Conservation (phyloP, 257 asterid species). For the Lycium ferocissimum region DNA sequence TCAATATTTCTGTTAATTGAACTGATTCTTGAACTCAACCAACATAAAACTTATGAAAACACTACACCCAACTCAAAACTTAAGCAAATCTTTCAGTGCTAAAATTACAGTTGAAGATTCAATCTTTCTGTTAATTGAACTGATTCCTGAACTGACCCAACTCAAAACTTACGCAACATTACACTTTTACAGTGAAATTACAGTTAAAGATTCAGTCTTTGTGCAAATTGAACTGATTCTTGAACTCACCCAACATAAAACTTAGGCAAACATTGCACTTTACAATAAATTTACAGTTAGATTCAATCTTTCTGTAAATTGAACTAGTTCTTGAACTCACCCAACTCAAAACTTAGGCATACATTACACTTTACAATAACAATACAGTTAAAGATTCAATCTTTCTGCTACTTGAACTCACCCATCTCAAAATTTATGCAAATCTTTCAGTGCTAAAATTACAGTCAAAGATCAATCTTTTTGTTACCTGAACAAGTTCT, state of each 20-base stretch:
- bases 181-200: background rate
- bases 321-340: conserved; percentile 34
- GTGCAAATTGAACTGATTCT: conserved; percentile 31
- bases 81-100: too few species aligned
- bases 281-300: background rate
- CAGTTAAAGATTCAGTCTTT: conserved; percentile 32
- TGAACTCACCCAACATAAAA: conserved; percentile 40
- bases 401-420: too few species aligned
- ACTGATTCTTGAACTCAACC: too few species aligned
- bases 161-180: background rate
- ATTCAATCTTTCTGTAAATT: conserved; percentile 33
- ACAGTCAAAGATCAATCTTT: too few species aligned
- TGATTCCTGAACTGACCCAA: background rate
- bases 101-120: background rate
- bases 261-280: too few species aligned
- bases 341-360: conserved; percentile 35
- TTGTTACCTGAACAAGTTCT: too few species aligned
- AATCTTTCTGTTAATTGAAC: conserved; percentile 26
- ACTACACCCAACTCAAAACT: background rate
- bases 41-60: conserved; percentile 21
- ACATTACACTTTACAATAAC: background rate
- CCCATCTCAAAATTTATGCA: too few species aligned
- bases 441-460: too few species aligned
- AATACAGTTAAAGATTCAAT: too few species aligned
- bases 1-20: too few species aligned